A percentile compares a stretch with the other conserved stretches of the same genome.
Conservation (phyloP, 495 filamentous ascomycete species). For the Thermothielavioides terrestris region DNA sequence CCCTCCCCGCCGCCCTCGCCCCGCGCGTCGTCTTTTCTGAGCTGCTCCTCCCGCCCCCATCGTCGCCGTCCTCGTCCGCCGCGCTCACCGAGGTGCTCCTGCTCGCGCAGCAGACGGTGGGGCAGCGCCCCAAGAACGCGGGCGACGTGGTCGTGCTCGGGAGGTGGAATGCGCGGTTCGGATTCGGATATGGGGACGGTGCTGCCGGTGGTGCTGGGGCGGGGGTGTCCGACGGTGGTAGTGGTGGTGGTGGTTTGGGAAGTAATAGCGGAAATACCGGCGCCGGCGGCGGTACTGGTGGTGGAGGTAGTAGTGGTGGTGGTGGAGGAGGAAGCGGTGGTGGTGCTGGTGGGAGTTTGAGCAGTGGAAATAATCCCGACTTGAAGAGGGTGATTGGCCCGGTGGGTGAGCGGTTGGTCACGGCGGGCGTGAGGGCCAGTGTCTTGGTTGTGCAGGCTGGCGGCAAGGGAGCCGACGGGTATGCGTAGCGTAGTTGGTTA, state of each 20-base stretch:
- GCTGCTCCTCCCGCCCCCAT: slow-evolving; percentile 18
- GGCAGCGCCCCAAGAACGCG: slow-evolving; percentile 53
- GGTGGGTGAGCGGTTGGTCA: slow-evolving; percentile 56
- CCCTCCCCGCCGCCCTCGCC: slow-evolving; percentile 48
- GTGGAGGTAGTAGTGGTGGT: no score
- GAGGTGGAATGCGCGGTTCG: slow-evolving; percentile 36
- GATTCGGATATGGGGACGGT: slow-evolving; percentile 1
- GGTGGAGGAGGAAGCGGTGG: background rate
- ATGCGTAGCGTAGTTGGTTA: background rate
- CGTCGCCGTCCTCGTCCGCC: background rate
- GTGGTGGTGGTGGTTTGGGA: no score
- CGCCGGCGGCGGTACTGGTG: no score
- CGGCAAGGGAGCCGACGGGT: slow-evolving; percentile 15
- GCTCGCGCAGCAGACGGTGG: slow-evolving; percentile 52
- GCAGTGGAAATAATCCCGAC: slow-evolving; percentile 21
- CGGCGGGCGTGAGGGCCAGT: slow-evolving; percentile 55
- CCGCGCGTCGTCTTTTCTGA: slow-evolving; percentile 54
- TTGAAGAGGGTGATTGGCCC: slow-evolving; percentile 57
- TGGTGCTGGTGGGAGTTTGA: background rate
- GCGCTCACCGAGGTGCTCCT: slow-evolving; percentile 21
- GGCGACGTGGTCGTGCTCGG: slow-evolving; percentile 76
- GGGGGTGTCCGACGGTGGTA: no score
- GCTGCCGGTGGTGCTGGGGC: background rate
- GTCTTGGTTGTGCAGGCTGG: slow-evolving; percentile 71
- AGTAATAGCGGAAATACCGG: no score